Percentiles rank a stretch among this genome's conserved stretches.
These are phyloP conservation scores for Ilex paraguariensis DNA, from an alignment of 305 asterid species.

Conservation along the genomic window DNA sequence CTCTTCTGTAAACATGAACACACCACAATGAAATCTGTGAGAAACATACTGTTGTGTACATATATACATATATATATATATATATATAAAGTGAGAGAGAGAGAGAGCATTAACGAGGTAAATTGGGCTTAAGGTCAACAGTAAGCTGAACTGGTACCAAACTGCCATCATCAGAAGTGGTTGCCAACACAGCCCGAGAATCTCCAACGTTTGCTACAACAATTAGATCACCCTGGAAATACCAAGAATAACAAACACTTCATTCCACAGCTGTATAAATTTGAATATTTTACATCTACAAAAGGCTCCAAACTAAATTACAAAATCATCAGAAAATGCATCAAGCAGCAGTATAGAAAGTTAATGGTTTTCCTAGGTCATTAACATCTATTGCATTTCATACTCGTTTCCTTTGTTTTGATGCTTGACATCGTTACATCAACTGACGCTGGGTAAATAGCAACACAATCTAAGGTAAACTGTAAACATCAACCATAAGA, in stretches of 20 bases:
- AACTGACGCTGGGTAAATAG: no score
- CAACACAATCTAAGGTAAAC: no score
- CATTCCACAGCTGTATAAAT: no score
- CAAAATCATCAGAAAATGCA: no score
- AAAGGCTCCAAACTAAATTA: no score
- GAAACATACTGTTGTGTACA: no score
- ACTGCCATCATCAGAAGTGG: conserved; percentile 42
- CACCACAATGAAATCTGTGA: background rate
- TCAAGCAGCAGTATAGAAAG: no score
- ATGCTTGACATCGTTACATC: background rate
- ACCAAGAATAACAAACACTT: background rate
- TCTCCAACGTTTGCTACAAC: conserved; percentile 74
- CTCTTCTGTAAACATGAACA: conserved; percentile 39
- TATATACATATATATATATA: no score
- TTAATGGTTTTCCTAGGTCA: background rate
- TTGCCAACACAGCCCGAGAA: conserved; percentile 75
- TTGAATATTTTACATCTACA: no score
- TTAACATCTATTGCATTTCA: background rate
- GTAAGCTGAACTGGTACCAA: conserved; percentile 67
- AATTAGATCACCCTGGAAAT: conserved; percentile 53
- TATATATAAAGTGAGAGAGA: conserved; percentile 1
- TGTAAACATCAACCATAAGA: no score
- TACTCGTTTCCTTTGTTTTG: background rate
- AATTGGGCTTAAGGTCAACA: conserved; percentile 72
- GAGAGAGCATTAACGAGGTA: conserved; percentile 47